Base-by-base conservation (phyloP, 495 filamentous ascomycete species). In the Aspergillus carlsbadensis region DNA sequence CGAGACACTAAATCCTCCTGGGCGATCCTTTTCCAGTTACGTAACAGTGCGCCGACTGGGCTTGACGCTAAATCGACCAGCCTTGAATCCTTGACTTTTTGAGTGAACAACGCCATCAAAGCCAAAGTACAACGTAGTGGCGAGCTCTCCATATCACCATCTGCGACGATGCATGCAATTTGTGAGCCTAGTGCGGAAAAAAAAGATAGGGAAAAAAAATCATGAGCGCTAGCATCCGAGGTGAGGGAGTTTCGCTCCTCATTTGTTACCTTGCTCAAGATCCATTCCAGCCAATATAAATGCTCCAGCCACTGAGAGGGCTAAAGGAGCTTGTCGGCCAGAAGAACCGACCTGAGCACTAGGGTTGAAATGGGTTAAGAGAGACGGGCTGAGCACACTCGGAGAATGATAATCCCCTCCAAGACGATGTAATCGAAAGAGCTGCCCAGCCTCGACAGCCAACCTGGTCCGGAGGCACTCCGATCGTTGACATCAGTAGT, bases 1-100 rank as follows among this genome's bases (percentile, higher is more conserved):
- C 34, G 21, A 47, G 34, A 20, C 33, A 31, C 49, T 52, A 52
- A 52, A 52, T 52, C 49, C 49, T 42, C 26, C 49, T 42, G 36
- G 36, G 7, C 36, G 49, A 52, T 52, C 36, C 15, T 31, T 6
- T 43, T 15, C 42, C 20, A 39, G 26, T 54, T 54, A 54, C 52
- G 52, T 54, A 54, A 54, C 17, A 1, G 21, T n/a, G 22, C 10
- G 13, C 22, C 42, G 11, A 29, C 22, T 17, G 37, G 37, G 37
- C 37, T 41, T 41, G 37, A 41, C 11, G n/a, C n/a, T n/a, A n/a
- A n/a, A n/a, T n/a, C n/a, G n/a, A n/a, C n/a, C n/a, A n/a, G n/a
- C n/a, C n/a, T n/a, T 41, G n/a, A 37, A 37, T 37, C n/a, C 35
- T 13, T 37, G 35, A 37, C 11, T 37, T 13, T 42, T 5, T 42